These are phyloP conservation scores for Limnanthes douglasii DNA, from an alignment of 345 rosid genomes.

Conservation along the genomic window DNA sequence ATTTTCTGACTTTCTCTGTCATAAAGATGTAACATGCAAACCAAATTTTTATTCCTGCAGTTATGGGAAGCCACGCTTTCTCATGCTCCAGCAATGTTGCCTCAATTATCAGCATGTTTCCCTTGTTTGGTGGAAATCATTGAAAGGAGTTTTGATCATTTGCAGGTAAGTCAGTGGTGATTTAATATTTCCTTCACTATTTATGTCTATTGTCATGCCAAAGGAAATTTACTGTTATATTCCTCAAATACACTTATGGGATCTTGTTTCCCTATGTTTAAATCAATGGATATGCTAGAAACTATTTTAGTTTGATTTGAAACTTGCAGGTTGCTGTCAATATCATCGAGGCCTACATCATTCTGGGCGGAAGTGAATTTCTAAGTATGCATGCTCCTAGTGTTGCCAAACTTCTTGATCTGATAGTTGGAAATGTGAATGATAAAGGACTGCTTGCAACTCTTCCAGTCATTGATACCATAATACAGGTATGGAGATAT, in stretches of 20 bases:
- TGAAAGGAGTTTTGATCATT: constrained; percentile 89
- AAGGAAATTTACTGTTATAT: no score
- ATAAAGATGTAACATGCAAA: constrained; percentile 8
- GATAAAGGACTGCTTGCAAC: constrained; percentile 65
- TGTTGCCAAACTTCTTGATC: constrained; percentile 83
- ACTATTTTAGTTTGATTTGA: no score
- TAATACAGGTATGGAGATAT: constrained; percentile 54
- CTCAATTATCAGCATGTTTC: constrained; percentile 66
- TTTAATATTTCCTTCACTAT: neutral
- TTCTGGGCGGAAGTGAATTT: constrained; percentile 76
- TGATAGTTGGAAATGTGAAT: constrained; percentile 86
- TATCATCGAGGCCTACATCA: constrained; percentile 64
- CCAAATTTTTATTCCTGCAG: constrained; percentile 31
- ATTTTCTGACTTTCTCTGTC: constrained; percentile 8
- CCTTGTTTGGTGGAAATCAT: constrained; percentile 65
- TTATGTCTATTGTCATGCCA: no score
- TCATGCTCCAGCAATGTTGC: constrained; percentile 83
- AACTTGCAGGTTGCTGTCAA: constrained; percentile 81
- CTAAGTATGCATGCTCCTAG: constrained; percentile 61
- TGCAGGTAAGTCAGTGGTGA: constrained; percentile 42
- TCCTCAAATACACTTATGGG: no score
- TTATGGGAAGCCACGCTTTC: constrained; percentile 91
- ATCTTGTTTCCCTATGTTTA: neutral
- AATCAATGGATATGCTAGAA: no score
- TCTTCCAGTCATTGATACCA: constrained; percentile 79